Conservation (phyloP, 768 basidiomycete genomes). For the Cystofilobasidium bisporidii region DNA sequence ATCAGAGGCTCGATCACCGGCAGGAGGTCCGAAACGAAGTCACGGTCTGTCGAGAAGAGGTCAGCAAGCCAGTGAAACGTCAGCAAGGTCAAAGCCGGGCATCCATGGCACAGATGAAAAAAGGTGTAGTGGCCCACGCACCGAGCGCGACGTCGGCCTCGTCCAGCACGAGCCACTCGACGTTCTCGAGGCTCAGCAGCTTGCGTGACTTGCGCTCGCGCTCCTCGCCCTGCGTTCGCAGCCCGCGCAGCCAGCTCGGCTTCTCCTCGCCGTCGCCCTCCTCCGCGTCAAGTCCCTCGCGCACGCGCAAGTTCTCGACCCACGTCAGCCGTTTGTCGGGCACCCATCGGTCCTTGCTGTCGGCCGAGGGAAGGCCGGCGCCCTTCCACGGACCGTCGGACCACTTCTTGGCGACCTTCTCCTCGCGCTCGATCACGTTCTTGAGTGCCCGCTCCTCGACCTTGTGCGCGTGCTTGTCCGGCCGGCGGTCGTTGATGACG, state of each 20-base stretch:
- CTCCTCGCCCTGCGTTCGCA: conserved; percentile 33
- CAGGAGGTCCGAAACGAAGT: conserved; percentile 66
- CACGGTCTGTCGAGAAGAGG: conserved; percentile 52
- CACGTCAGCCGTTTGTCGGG: conserved; percentile 48
- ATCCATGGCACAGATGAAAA: too few relatives aligned
- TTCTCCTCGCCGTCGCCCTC: conserved; percentile 33
- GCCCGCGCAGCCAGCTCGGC: conserved; percentile 29
- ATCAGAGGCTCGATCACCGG: conserved; percentile 22
- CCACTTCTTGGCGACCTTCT: conserved; percentile 20
- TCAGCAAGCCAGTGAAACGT: too few relatives aligned
- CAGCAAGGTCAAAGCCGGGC: too few relatives aligned
- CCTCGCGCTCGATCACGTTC: conserved; percentile 10
- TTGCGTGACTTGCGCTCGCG: conserved; percentile 42
- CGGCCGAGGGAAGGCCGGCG: conserved; percentile 29
- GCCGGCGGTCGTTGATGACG: conserved; percentile 1
- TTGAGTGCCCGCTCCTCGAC: background rate
- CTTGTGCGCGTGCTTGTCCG: conserved; percentile 4
- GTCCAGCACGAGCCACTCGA: conserved; percentile 85
- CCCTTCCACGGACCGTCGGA: conserved; percentile 24
- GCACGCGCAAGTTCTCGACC: conserved; percentile 51
- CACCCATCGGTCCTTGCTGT: conserved; percentile 31
- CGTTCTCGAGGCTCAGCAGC: conserved; percentile 50
- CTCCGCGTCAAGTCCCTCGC: conserved; percentile 40
- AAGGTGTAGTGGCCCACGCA: too few relatives aligned
- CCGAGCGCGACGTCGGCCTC: conserved; percentile 87